phyloP scores from a whole-genome alignment of 805 yeast species.

The Maudiozyma bulderi region DNA sequence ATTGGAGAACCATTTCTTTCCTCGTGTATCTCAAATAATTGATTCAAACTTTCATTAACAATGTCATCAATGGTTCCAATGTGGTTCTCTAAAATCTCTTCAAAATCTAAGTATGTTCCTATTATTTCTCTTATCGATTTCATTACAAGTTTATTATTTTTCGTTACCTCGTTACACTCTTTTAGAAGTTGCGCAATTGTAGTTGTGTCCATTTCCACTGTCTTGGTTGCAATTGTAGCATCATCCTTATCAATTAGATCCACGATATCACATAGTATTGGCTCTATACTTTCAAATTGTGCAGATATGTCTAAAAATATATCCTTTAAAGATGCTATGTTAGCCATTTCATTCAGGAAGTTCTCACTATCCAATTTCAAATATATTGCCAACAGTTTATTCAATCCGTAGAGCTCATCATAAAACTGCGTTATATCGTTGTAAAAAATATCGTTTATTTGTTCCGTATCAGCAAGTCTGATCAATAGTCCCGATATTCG shows the following conservation, averaged over 20 bases:
- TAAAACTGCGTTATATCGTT: not conserved
- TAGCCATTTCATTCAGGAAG: conserved; percentile 1
- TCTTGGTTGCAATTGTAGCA: not conserved
- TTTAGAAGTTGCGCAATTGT: conserved; percentile 26
- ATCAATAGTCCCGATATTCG: not conserved
- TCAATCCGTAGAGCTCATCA: not conserved
- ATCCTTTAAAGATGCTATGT: not conserved
- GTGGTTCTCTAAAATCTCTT: conserved; percentile 34
- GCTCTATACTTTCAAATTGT: conserved; percentile 29
- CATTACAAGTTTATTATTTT: conserved; percentile 21
- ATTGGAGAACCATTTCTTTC: conserved; percentile 33
- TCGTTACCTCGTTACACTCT: conserved; percentile 25
- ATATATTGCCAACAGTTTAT: not conserved
- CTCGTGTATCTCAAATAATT: conserved; percentile 32
- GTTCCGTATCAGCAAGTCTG: not conserved
- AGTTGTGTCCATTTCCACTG: conserved; percentile 3
- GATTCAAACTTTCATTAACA: conserved; percentile 30
- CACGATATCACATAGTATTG: conserved; percentile 28
- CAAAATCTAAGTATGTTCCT: conserved; percentile 35
- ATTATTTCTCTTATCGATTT: conserved; percentile 26
- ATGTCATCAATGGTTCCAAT: conserved; percentile 36
- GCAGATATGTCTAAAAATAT: conserved; percentile 12
- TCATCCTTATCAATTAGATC: conserved; percentile 27
- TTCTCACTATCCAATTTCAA: not conserved
- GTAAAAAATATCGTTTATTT: not conserved